phyloP scores from a whole-genome alignment of 169 alveolate species.

The Ichthyophthirius multifiliis region DNA sequence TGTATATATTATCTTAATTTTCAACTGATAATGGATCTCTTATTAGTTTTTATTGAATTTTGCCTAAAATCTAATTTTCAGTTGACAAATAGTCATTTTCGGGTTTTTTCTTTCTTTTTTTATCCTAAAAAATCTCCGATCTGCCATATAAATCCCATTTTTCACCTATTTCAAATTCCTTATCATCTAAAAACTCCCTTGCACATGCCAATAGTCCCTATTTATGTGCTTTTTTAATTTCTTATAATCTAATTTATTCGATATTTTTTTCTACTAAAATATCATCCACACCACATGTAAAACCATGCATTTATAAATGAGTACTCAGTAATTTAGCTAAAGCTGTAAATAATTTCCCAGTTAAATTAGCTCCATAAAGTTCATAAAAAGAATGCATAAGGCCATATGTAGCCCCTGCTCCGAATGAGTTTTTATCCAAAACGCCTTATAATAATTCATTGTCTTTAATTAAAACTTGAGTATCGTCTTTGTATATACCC shows the following conservation, averaged over 20 bases:
- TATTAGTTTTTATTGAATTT: slow-evolving; percentile 20
- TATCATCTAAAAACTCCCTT: slow-evolving; percentile 61
- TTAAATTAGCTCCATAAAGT: slow-evolving; percentile 91
- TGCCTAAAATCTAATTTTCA: slow-evolving; percentile 31
- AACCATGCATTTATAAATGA: slow-evolving; percentile 91
- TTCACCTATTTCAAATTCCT: slow-evolving; percentile 44
- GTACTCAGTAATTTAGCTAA: slow-evolving; percentile 91
- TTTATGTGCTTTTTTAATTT: slow-evolving; percentile 59
- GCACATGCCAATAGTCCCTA: slow-evolving; percentile 70
- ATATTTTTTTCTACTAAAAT: slow-evolving; percentile 85
- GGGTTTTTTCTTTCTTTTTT: slow-evolving; percentile 29
- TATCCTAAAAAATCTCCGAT: slow-evolving; percentile 35
- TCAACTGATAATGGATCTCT: slow-evolving; percentile 40
- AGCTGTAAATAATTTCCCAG: slow-evolving; percentile 92
- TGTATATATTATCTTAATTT: slow-evolving; percentile 55
- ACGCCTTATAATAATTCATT: slow-evolving; percentile 96
- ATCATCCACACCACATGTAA: slow-evolving; percentile 95
- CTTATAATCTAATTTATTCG: slow-evolving; percentile 75
- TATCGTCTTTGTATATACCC: slow-evolving; percentile 74
- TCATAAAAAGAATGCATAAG: slow-evolving; percentile 94
- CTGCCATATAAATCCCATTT: slow-evolving; percentile 62
- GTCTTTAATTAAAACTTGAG: slow-evolving; percentile 70
- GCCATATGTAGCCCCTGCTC: slow-evolving; percentile 94
- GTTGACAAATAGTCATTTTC: slow-evolving; percentile 22
- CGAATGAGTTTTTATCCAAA: slow-evolving; percentile 95